Evolutionary conservation across 2,329 filamentous ascomycete species (phyloP).

Genomic region (Paecilomyces fulvus): DNA sequence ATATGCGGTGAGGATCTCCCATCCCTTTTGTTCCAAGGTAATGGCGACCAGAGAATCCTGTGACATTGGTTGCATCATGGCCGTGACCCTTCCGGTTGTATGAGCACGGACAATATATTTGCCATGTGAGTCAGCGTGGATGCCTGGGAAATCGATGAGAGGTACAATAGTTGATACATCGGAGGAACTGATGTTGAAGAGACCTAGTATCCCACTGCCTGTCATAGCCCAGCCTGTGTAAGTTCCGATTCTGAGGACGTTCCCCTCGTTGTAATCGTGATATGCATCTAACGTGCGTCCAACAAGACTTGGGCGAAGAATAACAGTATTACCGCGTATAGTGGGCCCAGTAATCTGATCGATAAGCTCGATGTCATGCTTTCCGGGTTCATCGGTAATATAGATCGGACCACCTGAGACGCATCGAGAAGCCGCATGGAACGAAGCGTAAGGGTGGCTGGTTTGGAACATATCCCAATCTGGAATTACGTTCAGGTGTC

Average conservation of each 20-base stretch:
- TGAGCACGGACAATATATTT: constrained; percentile 69
- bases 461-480: constrained; percentile 76
- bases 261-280: constrained; percentile 62
- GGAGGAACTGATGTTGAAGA: constrained; percentile 70
- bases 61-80: constrained; percentile 25
- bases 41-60: constrained; percentile 48
- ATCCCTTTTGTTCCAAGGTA: constrained; percentile 57
- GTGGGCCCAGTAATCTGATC: constrained; percentile 72
- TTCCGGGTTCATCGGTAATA: constrained; percentile 80
- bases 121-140: constrained; percentile 38
- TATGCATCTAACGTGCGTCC: constrained; percentile 69
- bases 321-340: constrained; percentile 62
- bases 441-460: constrained; percentile 60
- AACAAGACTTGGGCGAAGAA: constrained; percentile 67
- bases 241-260: constrained; percentile 67
- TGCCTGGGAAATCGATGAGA: constrained; percentile 65
- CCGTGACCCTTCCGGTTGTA: constrained; percentile 51
- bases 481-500: constrained; percentile 77
- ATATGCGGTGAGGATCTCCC: constrained; percentile 74
- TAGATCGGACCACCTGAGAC: constrained; percentile 88
- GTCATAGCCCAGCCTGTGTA: constrained; percentile 62
- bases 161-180: constrained; percentile 61
- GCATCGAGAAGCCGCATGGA: constrained; percentile 84
- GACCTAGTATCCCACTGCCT: constrained; percentile 67
- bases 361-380: constrained; percentile 69